Evolutionary conservation across 805 yeast species (phyloP).

Genomic region (Sugiyamaella americana): DNA sequence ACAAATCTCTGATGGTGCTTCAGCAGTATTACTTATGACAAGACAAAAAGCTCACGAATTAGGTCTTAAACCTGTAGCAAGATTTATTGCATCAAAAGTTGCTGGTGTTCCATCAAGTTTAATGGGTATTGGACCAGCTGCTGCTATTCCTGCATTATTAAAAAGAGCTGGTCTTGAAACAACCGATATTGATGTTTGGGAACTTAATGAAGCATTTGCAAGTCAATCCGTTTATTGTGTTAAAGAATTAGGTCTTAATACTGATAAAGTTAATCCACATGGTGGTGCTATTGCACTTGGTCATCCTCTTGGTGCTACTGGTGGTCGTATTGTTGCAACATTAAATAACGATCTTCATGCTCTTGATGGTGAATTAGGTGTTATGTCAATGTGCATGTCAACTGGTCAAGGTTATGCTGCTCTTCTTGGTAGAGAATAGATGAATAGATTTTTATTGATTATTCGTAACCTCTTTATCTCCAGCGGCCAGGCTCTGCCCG

Average conservation of each 20-base stretch:
- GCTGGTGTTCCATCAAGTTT: slow-evolving; percentile 82
- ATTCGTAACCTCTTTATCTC: no score
- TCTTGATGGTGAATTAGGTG: slow-evolving; percentile 32
- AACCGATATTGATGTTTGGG: slow-evolving; percentile 68
- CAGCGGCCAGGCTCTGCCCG: no score
- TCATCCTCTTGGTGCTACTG: slow-evolving; percentile 76
- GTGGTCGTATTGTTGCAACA: slow-evolving; percentile 38
- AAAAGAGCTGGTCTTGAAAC: slow-evolving; percentile 59
- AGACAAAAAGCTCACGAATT: slow-evolving; percentile 68
- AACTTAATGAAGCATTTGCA: slow-evolving; percentile 86
- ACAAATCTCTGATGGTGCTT: slow-evolving; percentile 87
- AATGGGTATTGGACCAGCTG: slow-evolving; percentile 83
- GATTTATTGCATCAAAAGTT: slow-evolving; percentile 81
- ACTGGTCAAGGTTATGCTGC: slow-evolving; percentile 40
- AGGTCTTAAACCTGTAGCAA: slow-evolving; percentile 71
- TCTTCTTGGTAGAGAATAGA: slow-evolving; percentile 18
- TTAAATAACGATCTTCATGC: slow-evolving; percentile 33
- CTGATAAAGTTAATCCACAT: slow-evolving; percentile 68
- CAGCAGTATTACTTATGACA: slow-evolving; percentile 73
- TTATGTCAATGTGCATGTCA: slow-evolving; percentile 39
- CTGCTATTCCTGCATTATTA: slow-evolving; percentile 83
- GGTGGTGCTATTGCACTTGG: slow-evolving; percentile 96
- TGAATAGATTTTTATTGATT: no score
- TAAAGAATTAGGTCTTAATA: slow-evolving; percentile 54
- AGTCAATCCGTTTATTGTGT: slow-evolving; percentile 82